Base-by-base conservation (phyloP, 495 filamentous ascomycete species). In the Extremus antarcticus region DNA sequence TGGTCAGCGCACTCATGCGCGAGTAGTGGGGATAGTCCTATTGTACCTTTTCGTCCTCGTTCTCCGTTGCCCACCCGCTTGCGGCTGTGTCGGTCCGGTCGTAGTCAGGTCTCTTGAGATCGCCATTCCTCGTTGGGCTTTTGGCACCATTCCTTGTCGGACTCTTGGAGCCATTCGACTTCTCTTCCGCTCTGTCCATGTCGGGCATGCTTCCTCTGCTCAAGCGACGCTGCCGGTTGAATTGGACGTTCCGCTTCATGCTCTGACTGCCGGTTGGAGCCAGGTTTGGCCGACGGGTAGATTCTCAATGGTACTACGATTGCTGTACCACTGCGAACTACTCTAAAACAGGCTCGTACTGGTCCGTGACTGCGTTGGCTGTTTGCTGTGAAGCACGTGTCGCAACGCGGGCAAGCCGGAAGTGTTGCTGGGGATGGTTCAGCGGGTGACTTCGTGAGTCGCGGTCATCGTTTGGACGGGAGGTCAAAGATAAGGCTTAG, bases 181-280 rank as follows among this genome's bases (percentile, higher is more conserved):
- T 45, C 78, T 82, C 54, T 10, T 43, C 29, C 21, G 22, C 49
- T 15, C 21, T 47, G 21, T 52, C 58, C 24, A 55, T 35, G 60
- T 94, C 87, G 64, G 86, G 87, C 64, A 89, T 78, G 74, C 86
- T 90, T 21, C 75, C 25, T 46, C 47, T 60, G 54, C 67, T 70
- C 21, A 63, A 69, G 57, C 87, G 77, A 53, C 86, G 80, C 29
- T 78, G 74, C 50, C 86, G 82, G 58, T 82, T 80, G 71, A 95
- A 95, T 66, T 88, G 84, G 63, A 95, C 87, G 70, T 83, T 84
- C 63, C 88, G 80, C 66, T 86, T 84, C 74, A 83, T 61, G 47
- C 43, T 61, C 53, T 25, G 10, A 35, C 13, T 13, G 29, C n/a
- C n/a, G n/a, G n/a, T n/a, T n/a, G n/a, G n/a, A n/a, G n/a, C n/a